Conservation (phyloP, 164 flowering plant genomes). For the Nymphaea colorata region DNA sequence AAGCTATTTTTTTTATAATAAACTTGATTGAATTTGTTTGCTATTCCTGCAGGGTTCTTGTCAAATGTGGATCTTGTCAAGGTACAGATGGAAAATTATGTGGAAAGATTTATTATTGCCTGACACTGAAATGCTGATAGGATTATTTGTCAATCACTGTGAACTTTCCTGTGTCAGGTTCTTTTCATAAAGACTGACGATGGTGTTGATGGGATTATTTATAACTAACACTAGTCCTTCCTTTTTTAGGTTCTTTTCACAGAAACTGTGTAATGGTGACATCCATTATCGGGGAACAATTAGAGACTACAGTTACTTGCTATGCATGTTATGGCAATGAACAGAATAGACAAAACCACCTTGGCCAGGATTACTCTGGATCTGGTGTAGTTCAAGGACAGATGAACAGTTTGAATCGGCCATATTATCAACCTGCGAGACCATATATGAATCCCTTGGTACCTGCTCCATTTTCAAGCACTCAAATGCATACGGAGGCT, state of each 20-base stretch:
- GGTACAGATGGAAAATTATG: constrained; percentile 30
- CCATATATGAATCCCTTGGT: neutral
- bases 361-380: neutral
- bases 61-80: constrained; percentile 64
- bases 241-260: constrained; percentile 67
- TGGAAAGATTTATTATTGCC: neutral
- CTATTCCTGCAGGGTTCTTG: constrained; percentile 46
- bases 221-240: neutral
- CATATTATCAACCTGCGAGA: neutral
- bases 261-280: constrained; percentile 32
- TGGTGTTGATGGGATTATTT: too few relatives aligned
- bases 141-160: too few relatives aligned
- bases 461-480: constrained; percentile 12
- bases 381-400: neutral
- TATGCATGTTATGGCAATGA: constrained; percentile 33
- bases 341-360: constrained; percentile 5
- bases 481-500: constrained; percentile 9
- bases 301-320: constrained; percentile 36
- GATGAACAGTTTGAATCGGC: neutral
- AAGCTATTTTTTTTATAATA: neutral
- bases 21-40: neutral
- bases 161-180: too few relatives aligned
- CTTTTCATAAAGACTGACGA: too few relatives aligned
- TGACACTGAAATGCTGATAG: neutral
- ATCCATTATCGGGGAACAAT: constrained; percentile 25